Evolutionary conservation across 2,329 filamentous ascomycete species (phyloP).

Genomic region (Tolypocladium pustulatum): DNA sequence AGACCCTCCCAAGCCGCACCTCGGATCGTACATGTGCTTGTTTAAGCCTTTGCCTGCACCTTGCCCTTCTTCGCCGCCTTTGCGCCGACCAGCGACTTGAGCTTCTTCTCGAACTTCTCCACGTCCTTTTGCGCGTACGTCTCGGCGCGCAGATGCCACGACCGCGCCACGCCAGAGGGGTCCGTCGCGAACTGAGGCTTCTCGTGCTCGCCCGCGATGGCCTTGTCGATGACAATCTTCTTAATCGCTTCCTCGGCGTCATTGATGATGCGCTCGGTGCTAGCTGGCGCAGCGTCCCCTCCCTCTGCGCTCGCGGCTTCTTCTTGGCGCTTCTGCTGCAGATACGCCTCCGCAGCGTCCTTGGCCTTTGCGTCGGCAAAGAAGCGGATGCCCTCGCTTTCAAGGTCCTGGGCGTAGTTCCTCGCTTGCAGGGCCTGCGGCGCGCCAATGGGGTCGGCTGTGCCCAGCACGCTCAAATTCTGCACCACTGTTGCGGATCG

Average conservation of each 20-base stretch:
- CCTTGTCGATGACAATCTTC: slow-evolving; percentile 20
- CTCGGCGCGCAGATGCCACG: slow-evolving; percentile 25
- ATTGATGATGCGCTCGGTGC: slow-evolving; percentile 16
- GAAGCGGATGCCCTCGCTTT: slow-evolving; percentile 17
- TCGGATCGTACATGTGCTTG: background rate
- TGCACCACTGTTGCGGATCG: slow-evolving; percentile 22
- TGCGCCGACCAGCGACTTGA: slow-evolving; percentile 18
- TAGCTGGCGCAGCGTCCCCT: background rate
- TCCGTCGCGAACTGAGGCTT: slow-evolving; percentile 21
- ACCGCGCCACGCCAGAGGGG: slow-evolving; percentile 20
- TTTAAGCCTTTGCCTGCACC: slow-evolving; percentile 12
- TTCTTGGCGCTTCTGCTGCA: slow-evolving; percentile 13
- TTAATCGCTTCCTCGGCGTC: slow-evolving; percentile 22
- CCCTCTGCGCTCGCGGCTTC: slow-evolving; percentile 10
- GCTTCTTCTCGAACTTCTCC: slow-evolving; percentile 28
- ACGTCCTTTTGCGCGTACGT: slow-evolving; percentile 24
- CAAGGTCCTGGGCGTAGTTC: slow-evolving; percentile 20
- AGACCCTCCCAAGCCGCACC: slow-evolving; percentile 4
- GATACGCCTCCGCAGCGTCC: slow-evolving; percentile 18
- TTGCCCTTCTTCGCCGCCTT: slow-evolving; percentile 11
- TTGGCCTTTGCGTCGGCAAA: slow-evolving; percentile 19
- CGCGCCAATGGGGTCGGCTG: slow-evolving; percentile 22
- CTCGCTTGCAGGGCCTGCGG: slow-evolving; percentile 18
- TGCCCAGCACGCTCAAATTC: slow-evolving; percentile 23
- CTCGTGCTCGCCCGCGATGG: slow-evolving; percentile 26